A percentile compares a stretch with the other conserved stretches of the same genome.
phyloP scores from a whole-genome alignment of 805 yeast genomes.

The Saccharomycopsis javanensis region DNA sequence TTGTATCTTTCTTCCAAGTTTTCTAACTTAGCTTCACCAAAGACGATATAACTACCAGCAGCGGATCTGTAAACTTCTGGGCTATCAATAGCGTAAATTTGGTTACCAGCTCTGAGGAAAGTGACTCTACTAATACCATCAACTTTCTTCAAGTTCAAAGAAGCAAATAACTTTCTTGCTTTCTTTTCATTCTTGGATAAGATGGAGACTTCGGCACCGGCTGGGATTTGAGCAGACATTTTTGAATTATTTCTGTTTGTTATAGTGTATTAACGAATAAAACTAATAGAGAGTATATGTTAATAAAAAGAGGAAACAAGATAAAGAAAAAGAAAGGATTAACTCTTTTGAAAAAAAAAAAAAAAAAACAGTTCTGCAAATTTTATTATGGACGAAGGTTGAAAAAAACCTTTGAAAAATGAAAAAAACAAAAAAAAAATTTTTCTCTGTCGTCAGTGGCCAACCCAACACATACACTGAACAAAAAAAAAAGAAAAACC shows the following conservation, averaged over 20 bases:
- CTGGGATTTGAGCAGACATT: slow-evolving; percentile 50
- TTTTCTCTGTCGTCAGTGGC: too few relatives aligned
- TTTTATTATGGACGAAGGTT: too few relatives aligned
- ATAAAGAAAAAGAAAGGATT: too few relatives aligned
- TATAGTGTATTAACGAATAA: too few relatives aligned
- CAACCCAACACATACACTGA: too few relatives aligned
- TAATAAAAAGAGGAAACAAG: too few relatives aligned
- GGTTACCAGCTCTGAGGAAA: slow-evolving; percentile 86
- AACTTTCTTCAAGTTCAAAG: slow-evolving; percentile 81
- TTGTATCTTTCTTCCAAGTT: slow-evolving; percentile 83
- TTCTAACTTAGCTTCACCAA: slow-evolving; percentile 96
- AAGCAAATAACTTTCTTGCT: slow-evolving; percentile 83
- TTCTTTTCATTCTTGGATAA: slow-evolving; percentile 88
- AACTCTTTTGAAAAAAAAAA: too few relatives aligned
- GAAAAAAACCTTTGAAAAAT: too few relatives aligned
- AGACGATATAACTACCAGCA: slow-evolving; percentile 87
- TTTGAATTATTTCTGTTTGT: neutral
- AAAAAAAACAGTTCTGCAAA: too few relatives aligned
- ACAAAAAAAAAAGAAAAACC: too few relatives aligned
- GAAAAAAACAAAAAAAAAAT: too few relatives aligned
- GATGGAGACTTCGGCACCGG: slow-evolving; percentile 74
- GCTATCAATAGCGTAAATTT: slow-evolving; percentile 78
- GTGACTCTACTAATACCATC: slow-evolving; percentile 93
- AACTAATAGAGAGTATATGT: too few relatives aligned
- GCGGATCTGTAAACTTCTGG: slow-evolving; percentile 96